Conservation (phyloP, 805 yeast genomes). For the Wickerhamiella allomyrinae region DNA sequence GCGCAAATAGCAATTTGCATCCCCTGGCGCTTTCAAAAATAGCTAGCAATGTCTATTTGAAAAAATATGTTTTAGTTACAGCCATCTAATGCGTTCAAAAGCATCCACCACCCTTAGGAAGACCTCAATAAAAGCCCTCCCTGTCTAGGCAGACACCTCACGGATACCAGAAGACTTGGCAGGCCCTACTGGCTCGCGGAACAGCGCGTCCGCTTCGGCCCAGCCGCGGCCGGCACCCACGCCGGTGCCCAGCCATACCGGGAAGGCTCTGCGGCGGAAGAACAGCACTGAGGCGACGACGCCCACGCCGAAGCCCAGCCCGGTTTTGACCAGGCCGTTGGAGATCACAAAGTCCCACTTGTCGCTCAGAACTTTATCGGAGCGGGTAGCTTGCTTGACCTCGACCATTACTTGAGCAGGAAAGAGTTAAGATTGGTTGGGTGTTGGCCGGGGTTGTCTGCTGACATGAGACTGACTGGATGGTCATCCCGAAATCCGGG, state of each 20-base stretch:
- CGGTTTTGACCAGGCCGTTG: constrained; percentile 86
- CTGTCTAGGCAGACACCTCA: constrained; percentile 20
- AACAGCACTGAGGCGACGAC: constrained; percentile 79
- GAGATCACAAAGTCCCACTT: constrained; percentile 93
- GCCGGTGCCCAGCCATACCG: constrained; percentile 95
- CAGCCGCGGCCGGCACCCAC: constrained; percentile 97
- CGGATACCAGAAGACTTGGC: constrained; percentile 21
- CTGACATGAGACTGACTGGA: no score
- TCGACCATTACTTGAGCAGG: constrained; percentile 6
- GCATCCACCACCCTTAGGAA: no score
- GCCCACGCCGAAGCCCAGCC: constrained; percentile 94
- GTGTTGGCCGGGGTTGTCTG: not conserved
- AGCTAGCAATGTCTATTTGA: no score
- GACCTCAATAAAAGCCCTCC: no score
- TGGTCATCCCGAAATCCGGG: no score
- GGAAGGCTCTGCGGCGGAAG: constrained; percentile 90
- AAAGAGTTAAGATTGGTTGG: not conserved
- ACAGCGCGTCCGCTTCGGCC: constrained; percentile 95
- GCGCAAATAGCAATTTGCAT: no score
- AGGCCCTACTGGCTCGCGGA: constrained; percentile 35
- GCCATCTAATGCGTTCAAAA: no score
- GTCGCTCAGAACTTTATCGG: constrained; percentile 19
- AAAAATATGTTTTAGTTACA: no score
- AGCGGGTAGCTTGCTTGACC: constrained; percentile 11
- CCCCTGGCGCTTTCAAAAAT: no score